Percentiles rank a stretch among this genome's conserved stretches.
Evolutionary conservation across 805 yeast species (phyloP).

Genomic region (Kodamaea leandrae): DNA sequence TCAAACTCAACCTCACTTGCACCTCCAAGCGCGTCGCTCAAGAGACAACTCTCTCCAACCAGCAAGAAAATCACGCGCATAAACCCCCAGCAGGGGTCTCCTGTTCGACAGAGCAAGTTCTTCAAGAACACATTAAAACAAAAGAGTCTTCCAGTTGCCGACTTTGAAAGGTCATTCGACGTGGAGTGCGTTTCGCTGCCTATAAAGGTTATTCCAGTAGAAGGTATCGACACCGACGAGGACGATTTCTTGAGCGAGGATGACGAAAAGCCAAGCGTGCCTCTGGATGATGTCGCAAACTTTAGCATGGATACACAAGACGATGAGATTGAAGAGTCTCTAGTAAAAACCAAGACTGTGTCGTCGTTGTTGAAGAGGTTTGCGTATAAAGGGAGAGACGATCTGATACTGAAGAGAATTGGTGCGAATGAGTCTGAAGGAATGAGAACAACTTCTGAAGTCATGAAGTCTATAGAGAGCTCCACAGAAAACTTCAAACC

Average conservation of each 20-base stretch:
- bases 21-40: not conserved
- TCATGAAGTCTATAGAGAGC: not conserved
- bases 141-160: conserved; percentile 9
- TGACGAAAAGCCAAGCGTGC: conserved; percentile 10
- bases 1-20: not conserved
- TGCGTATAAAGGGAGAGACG: conserved; percentile 16
- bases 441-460: too few species aligned
- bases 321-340: conserved; percentile 43
- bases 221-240: conserved; percentile 3
- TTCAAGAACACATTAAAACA: conserved; percentile 11
- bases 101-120: conserved; percentile 13
- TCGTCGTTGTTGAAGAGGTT: conserved; percentile 21
- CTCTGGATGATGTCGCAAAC: conserved; percentile 7
- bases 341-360: conserved; percentile 22
- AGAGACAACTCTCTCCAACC: conserved; percentile 12
- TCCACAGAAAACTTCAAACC: not conserved
- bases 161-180: conserved; percentile 11
- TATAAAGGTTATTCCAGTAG: not conserved
- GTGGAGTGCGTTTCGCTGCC: conserved; percentile 9
- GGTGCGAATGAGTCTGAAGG: too few species aligned
- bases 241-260: conserved; percentile 15
- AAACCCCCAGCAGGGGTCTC: conserved; percentile 6
- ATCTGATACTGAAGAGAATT: not conserved
- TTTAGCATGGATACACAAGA: conserved; percentile 29
- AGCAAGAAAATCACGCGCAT: conserved; percentile 12